Conservation (phyloP, 2,329 filamentous ascomycete genomes). For the Microascus cirrosus region DNA sequence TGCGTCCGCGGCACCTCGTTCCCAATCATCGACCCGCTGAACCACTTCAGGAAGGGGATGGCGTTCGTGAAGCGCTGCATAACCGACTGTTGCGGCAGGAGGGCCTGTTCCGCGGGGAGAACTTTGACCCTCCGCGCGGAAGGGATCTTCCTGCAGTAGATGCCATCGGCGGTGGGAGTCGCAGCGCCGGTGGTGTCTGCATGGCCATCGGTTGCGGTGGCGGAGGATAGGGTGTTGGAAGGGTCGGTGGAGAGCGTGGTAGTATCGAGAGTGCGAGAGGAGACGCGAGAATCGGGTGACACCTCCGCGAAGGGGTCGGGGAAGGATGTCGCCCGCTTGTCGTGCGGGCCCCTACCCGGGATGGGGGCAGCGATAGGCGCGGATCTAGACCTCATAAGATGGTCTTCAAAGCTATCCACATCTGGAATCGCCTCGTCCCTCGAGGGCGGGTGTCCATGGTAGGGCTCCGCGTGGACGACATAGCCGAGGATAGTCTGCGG, state of each 20-base stretch:
- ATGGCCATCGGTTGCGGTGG: constrained; percentile 26
- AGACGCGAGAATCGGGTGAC: constrained; percentile 33
- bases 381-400: constrained; percentile 20
- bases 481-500: constrained; percentile 63
- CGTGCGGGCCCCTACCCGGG: constrained; percentile 14
- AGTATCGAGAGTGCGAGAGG: constrained; percentile 47
- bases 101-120: constrained; percentile 57
- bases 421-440: constrained; percentile 54
- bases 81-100: constrained; percentile 57
- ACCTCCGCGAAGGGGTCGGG: constrained; percentile 25
- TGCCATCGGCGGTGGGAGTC: constrained; percentile 13
- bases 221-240: constrained; percentile 29
- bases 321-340: constrained; percentile 14
- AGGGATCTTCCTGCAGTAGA: constrained; percentile 52
- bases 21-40: constrained; percentile 63
- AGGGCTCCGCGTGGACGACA: constrained; percentile 60
- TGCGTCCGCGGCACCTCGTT: constrained; percentile 64
- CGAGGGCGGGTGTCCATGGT: constrained; percentile 51
- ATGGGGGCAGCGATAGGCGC: constrained; percentile 19
- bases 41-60: constrained; percentile 62
- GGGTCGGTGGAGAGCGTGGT: constrained; percentile 25
- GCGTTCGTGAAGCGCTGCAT: constrained; percentile 52
- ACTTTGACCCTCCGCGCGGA: constrained; percentile 54
- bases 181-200: not conserved
- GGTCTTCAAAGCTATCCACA: constrained; percentile 20